Evolutionary conservation across 2,329 filamentous ascomycete species (phyloP).

Genomic region (Chrysoporthe deuterocubensis): DNA sequence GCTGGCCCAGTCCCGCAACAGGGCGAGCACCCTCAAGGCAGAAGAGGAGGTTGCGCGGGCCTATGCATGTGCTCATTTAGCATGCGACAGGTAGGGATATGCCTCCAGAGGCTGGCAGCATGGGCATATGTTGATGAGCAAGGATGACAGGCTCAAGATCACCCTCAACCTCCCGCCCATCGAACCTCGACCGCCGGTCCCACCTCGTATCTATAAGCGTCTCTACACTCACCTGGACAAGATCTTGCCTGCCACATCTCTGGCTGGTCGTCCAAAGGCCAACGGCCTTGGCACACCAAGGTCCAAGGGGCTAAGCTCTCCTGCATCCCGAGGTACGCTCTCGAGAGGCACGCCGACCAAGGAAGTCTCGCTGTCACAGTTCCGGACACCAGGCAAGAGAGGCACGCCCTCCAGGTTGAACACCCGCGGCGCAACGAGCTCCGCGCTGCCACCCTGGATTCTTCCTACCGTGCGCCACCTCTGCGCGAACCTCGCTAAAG

Average conservation of each 20-base stretch:
- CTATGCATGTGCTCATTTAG: conserved; percentile 86
- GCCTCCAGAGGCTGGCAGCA: neutral
- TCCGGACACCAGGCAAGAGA: conserved; percentile 36
- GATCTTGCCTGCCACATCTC: conserved; percentile 58
- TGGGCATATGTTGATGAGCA: neutral
- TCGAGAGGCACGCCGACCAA: conserved; percentile 38
- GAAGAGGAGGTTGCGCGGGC: conserved; percentile 87
- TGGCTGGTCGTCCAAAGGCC: conserved; percentile 36
- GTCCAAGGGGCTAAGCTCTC: conserved; percentile 38
- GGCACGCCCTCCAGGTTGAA: conserved; percentile 44
- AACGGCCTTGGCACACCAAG: conserved; percentile 40
- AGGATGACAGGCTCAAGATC: conserved; percentile 67
- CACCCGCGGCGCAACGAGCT: conserved; percentile 41
- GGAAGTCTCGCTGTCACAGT: conserved; percentile 35
- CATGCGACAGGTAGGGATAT: conserved; percentile 73
- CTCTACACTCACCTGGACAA: conserved; percentile 81
- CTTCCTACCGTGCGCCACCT: conserved; percentile 69
- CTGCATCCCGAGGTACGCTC: conserved; percentile 30
- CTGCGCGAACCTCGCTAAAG: conserved; percentile 57
- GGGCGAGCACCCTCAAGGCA: conserved; percentile 75
- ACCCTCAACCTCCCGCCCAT: conserved; percentile 77
- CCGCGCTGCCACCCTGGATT: conserved; percentile 66
- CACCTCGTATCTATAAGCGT: conserved; percentile 80
- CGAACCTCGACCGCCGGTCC: conserved; percentile 75
- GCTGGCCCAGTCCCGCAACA: conserved; percentile 78